Conservation (phyloP, 352 stramenopile species). For the Globisporangium spinosum region DNA sequence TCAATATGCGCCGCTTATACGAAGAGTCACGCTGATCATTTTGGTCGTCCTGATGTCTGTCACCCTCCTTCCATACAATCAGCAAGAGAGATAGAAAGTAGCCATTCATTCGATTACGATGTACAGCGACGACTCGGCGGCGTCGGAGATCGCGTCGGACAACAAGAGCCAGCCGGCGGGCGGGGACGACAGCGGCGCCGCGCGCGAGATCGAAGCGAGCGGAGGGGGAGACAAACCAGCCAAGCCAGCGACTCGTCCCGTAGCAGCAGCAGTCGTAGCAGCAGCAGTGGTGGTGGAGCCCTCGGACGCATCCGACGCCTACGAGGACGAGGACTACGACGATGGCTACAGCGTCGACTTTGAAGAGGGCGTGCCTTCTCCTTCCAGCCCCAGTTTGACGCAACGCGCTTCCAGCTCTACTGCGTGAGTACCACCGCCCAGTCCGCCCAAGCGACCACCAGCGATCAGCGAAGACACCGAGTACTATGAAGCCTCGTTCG, state of each 20-base stretch:
- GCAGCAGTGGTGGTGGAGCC: slow-evolving; percentile 14
- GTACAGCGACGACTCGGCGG: slow-evolving; percentile 71
- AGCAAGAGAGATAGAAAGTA: not conserved
- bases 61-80: not conserved
- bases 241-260: not conserved
- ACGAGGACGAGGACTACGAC: slow-evolving; percentile 35
- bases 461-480: slow-evolving; percentile 33
- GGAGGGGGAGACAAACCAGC: slow-evolving; percentile 11
- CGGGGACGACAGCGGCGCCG: slow-evolving; percentile 39
- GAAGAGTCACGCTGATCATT: not conserved
- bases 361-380: slow-evolving; percentile 34
- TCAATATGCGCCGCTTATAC: not conserved
- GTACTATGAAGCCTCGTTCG: slow-evolving; percentile 67
- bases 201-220: slow-evolving; percentile 55
- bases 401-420: not conserved
- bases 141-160: slow-evolving; percentile 65
- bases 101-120: slow-evolving; percentile 21
- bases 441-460: slow-evolving; percentile 8
- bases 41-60: not conserved
- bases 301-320: slow-evolving; percentile 19
- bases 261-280: slow-evolving; percentile 16
- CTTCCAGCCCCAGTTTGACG: not conserved
- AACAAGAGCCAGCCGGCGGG: slow-evolving; percentile 23
- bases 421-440: not conserved
- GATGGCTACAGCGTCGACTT: slow-evolving; percentile 72